Evolutionary conservation across 805 yeast genomes (phyloP), one percentile per base, ranked within the genome.

Genomic region (Lachancea kluyveri): DNA sequence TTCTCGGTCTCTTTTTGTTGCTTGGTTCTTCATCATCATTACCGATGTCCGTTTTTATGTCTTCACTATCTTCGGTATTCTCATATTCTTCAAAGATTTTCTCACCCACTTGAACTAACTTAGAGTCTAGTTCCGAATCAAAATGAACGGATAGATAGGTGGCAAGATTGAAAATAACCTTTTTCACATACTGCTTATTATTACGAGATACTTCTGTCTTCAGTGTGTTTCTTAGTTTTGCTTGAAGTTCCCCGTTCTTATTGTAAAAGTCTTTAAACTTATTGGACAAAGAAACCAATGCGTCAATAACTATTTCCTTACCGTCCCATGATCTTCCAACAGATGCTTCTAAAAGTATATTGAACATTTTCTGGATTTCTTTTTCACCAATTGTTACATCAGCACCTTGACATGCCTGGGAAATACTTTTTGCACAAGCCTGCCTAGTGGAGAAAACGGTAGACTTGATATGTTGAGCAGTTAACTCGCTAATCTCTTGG

Each of bases 281-380:
- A 11, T 62, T 47, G 0, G 79, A 50, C 19, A 82, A 64, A 2
- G 73, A 57, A 0, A 83, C 80, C 33, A 88, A 59, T 0, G 95
- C 83, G 21, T 74, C 75, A 12, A 86, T 61, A 1, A 92, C 69
- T 17, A 66, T 56, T 44, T 87, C 96, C 48, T 90, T 90, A 5
- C 96, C 97, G 10, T 68, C 67, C 92, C 95, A 90, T 7, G 90
- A 72, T 38, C 94, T 73, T 1, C 96, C 96, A 34, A 68, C 64
- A 34, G 77, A 66, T 0, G 94, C 74, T 17, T 67, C 68, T 11
- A 82, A 51, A 27, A 85, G 60, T 5, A 76, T 60, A 0, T 62
- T 57, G 36, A 82, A 72, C 11, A 85, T 52, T 11, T 45, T 52
- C 2, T 50, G 50, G 2, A 63, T 48, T 3, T 57, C 52, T 24